A percentile compares a stretch with the other conserved stretches of the same genome.
Conservation (phyloP, 768 basidiomycete genomes). For the Pleurotus citrinopileatus region DNA sequence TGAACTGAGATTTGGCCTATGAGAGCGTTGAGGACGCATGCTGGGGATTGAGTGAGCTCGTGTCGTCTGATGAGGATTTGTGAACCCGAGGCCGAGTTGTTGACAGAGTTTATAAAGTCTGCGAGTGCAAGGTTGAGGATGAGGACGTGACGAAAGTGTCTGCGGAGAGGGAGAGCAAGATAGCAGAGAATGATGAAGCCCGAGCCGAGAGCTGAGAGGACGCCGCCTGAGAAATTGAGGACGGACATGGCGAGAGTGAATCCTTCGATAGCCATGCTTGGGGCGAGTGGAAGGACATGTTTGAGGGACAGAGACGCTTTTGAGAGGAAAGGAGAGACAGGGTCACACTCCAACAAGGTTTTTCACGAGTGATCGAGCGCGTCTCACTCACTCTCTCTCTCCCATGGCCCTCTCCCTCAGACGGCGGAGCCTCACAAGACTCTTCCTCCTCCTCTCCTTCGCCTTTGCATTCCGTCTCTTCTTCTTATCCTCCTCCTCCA, state of each 20-base stretch:
- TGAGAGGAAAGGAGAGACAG: too few species aligned
- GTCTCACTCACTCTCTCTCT: not conserved
- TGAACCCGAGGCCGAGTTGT: slow-evolving; percentile 12
- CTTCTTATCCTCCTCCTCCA: slow-evolving; percentile 30
- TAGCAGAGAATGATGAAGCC: slow-evolving; percentile 16
- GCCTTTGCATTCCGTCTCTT: slow-evolving; percentile 35
- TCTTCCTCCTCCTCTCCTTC: slow-evolving; percentile 31
- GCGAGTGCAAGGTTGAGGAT: slow-evolving; percentile 14
- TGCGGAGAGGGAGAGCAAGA: slow-evolving; percentile 9
- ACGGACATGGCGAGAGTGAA: slow-evolving; percentile 5
- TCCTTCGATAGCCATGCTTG: slow-evolving; percentile 17
- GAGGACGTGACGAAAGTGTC: slow-evolving; percentile 16
- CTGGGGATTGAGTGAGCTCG: not conserved
- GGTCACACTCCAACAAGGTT: too few species aligned
- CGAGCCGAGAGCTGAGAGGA: slow-evolving; percentile 13
- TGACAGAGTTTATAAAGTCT: slow-evolving; percentile 14
- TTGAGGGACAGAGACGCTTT: not conserved
- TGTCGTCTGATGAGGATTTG: slow-evolving; percentile 9
- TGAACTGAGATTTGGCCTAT: slow-evolving; percentile 4
- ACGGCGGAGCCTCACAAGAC: slow-evolving; percentile 46
- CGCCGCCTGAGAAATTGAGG: slow-evolving; percentile 10
- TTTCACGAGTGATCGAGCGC: too few species aligned
- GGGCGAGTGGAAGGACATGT: too few species aligned
- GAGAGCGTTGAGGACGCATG: slow-evolving; percentile 2
- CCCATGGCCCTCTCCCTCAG: slow-evolving; percentile 43